Conservation (phyloP, 345 rosid species). For the Lepidium didymum region DNA sequence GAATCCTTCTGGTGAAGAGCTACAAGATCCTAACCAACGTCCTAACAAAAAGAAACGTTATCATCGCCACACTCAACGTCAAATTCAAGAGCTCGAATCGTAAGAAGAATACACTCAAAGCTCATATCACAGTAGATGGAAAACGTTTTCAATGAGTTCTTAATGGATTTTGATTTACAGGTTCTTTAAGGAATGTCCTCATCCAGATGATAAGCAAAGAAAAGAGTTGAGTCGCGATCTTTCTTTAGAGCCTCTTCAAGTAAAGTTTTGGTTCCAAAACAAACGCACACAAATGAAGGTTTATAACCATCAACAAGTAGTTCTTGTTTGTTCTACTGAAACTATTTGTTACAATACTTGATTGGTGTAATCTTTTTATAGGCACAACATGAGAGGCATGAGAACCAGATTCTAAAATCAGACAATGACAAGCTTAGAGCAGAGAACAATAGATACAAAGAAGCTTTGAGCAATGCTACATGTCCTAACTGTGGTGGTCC, state of each 20-base stretch:
- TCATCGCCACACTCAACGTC: conserved; percentile 92
- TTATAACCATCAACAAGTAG: background rate
- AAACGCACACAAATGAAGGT: conserved; percentile 99
- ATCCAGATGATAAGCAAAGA: conserved; percentile 96
- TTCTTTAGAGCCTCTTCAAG: conserved; percentile 74
- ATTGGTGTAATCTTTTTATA: conserved; percentile 5
- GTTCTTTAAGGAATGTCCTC: conserved; percentile 91
- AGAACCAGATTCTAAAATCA: conserved; percentile 70
- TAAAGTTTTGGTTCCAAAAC: conserved; percentile 99
- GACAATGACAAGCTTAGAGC: conserved; percentile 87
- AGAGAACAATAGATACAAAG: conserved; percentile 80
- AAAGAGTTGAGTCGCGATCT: conserved; percentile 82
- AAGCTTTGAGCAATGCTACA: conserved; percentile 63
- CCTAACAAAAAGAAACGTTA: conserved; percentile 74
- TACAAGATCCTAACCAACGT: conserved; percentile 65
- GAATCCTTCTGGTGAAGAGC: conserved; percentile 64
- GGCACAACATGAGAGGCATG: conserved; percentile 91
- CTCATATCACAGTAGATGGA: background rate
- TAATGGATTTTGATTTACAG: conserved; percentile 28
- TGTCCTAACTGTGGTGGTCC: conserved; percentile 92
- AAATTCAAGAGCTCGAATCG: conserved; percentile 96
- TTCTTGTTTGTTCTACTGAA: too few species aligned
- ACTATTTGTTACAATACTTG: background rate
- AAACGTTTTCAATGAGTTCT: background rate
- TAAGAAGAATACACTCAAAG: conserved; percentile 27